Evolutionary conservation across 2,329 filamentous ascomycete species (phyloP).

Genomic region (Meredithiella fracta): DNA sequence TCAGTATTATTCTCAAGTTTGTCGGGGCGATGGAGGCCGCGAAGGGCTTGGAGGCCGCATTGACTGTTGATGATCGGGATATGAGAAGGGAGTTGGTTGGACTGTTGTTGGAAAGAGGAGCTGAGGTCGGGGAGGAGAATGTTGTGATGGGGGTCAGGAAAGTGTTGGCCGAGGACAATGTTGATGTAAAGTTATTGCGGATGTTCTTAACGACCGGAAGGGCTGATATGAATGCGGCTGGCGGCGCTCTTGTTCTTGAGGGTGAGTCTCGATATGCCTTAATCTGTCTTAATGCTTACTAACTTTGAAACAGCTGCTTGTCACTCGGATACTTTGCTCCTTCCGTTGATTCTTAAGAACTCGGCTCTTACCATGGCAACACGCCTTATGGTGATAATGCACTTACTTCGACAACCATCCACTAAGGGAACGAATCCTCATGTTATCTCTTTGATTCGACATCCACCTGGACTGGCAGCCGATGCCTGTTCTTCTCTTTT

Average conservation of each 20-base stretch:
- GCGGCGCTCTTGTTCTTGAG: conserved; percentile 27
- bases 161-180: conserved; percentile 27
- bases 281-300: conserved; percentile 14
- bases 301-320: conserved; percentile 20
- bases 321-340: conserved; percentile 30
- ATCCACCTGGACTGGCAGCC: conserved; percentile 21
- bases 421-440: conserved; percentile 33
- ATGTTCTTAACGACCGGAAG: conserved; percentile 34
- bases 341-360: conserved; percentile 30
- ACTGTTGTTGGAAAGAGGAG: conserved; percentile 31
- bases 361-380: conserved; percentile 30
- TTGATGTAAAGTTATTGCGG: conserved; percentile 33
- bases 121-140: conserved; percentile 26
- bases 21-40: conserved; percentile 32
- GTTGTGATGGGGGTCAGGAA: conserved; percentile 28
- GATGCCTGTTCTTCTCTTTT: conserved; percentile 29
- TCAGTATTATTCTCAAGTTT: conserved; percentile 30
- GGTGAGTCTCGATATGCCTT: conserved; percentile 17
- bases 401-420: conserved; percentile 27
- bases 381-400: conserved; percentile 27
- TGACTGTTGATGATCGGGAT: conserved; percentile 28
- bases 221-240: conserved; percentile 35
- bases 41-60: conserved; percentile 31
- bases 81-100: conserved; percentile 30
- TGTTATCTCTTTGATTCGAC: conserved; percentile 30